Percentiles rank a stretch among this genome's conserved stretches.
Evolutionary conservation across 306 rosid species (phyloP).

Genomic region (Malus sieversii): DNA sequence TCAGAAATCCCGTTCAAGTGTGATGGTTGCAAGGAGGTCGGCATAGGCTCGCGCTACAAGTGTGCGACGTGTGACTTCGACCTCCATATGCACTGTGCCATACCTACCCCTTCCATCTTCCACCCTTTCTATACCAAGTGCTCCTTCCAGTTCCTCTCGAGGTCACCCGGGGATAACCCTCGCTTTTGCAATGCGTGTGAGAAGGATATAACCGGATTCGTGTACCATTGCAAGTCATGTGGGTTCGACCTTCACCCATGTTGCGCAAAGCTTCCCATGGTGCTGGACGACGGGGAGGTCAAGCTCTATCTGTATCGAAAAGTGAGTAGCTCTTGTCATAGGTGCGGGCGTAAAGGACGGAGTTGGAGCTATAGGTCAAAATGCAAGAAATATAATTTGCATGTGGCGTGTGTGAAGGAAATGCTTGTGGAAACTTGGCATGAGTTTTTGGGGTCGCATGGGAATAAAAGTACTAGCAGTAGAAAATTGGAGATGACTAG

Average conservation of each 20-base stretch:
- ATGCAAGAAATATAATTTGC: constrained; percentile 77
- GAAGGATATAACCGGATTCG: constrained; percentile 65
- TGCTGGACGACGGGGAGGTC: constrained; percentile 61
- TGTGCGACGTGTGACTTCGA: constrained; percentile 69
- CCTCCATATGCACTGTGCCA: constrained; percentile 78
- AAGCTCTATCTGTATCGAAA: constrained; percentile 53
- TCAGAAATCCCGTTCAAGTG: constrained; percentile 81
- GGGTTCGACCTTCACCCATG: constrained; percentile 94
- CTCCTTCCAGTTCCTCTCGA: constrained; percentile 58
- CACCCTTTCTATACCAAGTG: constrained; percentile 87
- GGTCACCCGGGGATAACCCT: constrained; percentile 46
- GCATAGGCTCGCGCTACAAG: constrained; percentile 80
- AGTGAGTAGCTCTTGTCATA: constrained; percentile 64
- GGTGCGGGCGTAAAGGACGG: constrained; percentile 71
- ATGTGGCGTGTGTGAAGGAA: constrained; percentile 85
- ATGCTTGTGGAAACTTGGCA: constrained; percentile 86
- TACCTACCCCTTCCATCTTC: constrained; percentile 38
- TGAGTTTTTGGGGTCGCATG: constrained; percentile 29
- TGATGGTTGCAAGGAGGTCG: constrained; percentile 86
- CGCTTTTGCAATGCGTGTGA: constrained; percentile 93
- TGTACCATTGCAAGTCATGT: constrained; percentile 68
- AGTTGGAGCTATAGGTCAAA: constrained; percentile 91
- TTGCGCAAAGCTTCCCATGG: constrained; percentile 84
- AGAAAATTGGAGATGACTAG: constrained; percentile 25
- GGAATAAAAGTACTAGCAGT: constrained; percentile 4